phyloP scores from a whole-genome alignment of 345 rosid genomes.

The Turnera subulata region DNA sequence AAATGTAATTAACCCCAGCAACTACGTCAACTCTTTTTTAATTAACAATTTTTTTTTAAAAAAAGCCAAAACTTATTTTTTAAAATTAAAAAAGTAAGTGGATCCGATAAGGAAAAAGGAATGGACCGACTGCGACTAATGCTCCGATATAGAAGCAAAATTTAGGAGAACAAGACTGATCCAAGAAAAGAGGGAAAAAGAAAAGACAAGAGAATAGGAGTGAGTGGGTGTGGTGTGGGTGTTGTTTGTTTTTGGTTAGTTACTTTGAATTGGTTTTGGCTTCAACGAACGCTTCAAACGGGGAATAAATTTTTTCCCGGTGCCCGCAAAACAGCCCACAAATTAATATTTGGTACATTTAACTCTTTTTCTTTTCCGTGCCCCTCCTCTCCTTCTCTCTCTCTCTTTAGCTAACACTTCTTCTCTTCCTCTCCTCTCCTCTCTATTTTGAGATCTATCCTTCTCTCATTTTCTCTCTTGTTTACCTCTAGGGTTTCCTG shows the following conservation, averaged over 20 bases:
- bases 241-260: not conserved
- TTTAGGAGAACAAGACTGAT: not conserved
- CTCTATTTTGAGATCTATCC: slow-evolving; percentile 14
- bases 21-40: no score
- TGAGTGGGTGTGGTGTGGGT: not conserved
- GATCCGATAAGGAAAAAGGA: no score
- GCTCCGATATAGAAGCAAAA: no score
- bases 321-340: not conserved
- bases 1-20: no score
- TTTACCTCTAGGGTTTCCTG: slow-evolving; percentile 12
- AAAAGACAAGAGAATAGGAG: slow-evolving; percentile 16
- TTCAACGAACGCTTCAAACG: slow-evolving; percentile 66
- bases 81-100: no score
- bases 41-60: no score
- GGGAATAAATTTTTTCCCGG: slow-evolving; percentile 58
- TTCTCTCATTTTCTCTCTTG: not conserved
- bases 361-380: slow-evolving; percentile 17
- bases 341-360: no score
- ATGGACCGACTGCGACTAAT: no score
- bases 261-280: slow-evolving; percentile 31
- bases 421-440: slow-evolving; percentile 8
- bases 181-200: not conserved
- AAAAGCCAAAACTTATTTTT: no score
- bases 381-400: not conserved
- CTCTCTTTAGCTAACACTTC: slow-evolving; percentile 5